Conservation (phyloP, 2,329 filamentous ascomycete genomes). For the Colletotrichum horii region DNA sequence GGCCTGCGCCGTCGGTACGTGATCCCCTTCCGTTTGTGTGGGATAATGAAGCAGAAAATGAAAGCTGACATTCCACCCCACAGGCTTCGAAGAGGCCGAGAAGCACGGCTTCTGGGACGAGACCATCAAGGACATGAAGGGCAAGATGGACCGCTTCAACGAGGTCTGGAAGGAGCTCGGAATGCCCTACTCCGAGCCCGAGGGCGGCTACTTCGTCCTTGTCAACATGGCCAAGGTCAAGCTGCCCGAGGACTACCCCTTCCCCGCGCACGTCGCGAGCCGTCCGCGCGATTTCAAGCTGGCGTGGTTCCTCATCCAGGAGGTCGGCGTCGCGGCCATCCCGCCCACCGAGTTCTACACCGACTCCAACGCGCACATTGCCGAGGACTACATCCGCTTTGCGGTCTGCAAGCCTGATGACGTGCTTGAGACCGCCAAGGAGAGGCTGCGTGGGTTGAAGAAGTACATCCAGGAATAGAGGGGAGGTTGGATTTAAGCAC, state of each 20-base stretch:
- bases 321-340: constrained; percentile 93
- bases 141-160: constrained; percentile 87
- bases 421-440: constrained; percentile 80
- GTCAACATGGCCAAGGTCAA: constrained; percentile 91
- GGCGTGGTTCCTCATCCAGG: constrained; percentile 95
- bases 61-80: not conserved
- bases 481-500: not conserved
- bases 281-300: constrained; percentile 94
- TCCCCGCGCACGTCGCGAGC: constrained; percentile 85
- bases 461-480: constrained; percentile 61
- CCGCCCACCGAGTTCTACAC: constrained; percentile 98
- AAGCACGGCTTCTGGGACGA: constrained; percentile 85
- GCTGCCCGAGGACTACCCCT: constrained; percentile 82
- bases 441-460: constrained; percentile 74
- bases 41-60: not conserved
- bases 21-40: rapidly evolving
- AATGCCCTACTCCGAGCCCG: constrained; percentile 86
- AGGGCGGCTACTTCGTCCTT: constrained; percentile 97
- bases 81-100: constrained; percentile 86
- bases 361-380: constrained; percentile 79
- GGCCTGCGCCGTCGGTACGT: constrained; percentile 78
- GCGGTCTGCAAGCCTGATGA: constrained; percentile 96
- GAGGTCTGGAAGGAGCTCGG: constrained; percentile 77
- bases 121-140: constrained; percentile 85
- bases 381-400: constrained; percentile 92